Percentiles rank a stretch among this genome's conserved stretches.
Evolutionary conservation across 2,329 filamentous ascomycete genomes (phyloP).

Genomic region (Clonostachys chloroleuca): DNA sequence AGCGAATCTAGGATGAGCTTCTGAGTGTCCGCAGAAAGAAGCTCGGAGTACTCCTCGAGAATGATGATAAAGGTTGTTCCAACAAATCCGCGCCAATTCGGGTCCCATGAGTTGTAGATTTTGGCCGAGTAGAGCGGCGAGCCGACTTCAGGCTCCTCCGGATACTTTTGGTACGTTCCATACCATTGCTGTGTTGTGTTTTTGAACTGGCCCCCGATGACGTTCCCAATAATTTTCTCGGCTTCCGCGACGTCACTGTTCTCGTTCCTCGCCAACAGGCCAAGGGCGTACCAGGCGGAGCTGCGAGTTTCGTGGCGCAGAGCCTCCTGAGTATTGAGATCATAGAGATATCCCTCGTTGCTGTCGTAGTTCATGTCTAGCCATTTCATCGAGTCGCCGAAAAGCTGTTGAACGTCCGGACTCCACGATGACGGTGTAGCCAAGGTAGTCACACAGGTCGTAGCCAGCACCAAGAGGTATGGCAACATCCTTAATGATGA

Average conservation of each 20-base stretch:
- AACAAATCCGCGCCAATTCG: conserved; percentile 62
- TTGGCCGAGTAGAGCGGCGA: conserved; percentile 39
- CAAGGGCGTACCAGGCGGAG: conserved; percentile 55
- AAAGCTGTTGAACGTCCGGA: too few species aligned
- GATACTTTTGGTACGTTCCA: conserved; percentile 47
- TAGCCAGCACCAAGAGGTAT: too few species aligned
- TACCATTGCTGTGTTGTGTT: conserved; percentile 51
- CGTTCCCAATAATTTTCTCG: conserved; percentile 46
- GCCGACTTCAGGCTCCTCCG: conserved; percentile 56
- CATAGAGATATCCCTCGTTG: conserved; percentile 46
- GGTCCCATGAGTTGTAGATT: conserved; percentile 57
- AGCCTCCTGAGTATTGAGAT: conserved; percentile 34
- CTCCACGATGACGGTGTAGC: too few species aligned
- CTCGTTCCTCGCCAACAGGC: conserved; percentile 50
- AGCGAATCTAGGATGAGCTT: conserved; percentile 48
- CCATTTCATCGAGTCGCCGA: conserved; percentile 34
- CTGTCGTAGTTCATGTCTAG: conserved; percentile 52
- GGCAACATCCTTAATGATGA: too few species aligned
- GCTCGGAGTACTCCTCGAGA: conserved; percentile 51
- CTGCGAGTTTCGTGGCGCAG: conserved; percentile 52
- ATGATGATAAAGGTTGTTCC: conserved; percentile 54
- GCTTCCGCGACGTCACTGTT: conserved; percentile 43
- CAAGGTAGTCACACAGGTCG: too few species aligned
- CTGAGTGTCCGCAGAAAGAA: conserved; percentile 30
- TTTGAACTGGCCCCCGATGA: conserved; percentile 48